These are phyloP conservation scores for Cystobasidium tubakii DNA, from an alignment of 768 basidiomycete species.

Conservation along the genomic window DNA sequence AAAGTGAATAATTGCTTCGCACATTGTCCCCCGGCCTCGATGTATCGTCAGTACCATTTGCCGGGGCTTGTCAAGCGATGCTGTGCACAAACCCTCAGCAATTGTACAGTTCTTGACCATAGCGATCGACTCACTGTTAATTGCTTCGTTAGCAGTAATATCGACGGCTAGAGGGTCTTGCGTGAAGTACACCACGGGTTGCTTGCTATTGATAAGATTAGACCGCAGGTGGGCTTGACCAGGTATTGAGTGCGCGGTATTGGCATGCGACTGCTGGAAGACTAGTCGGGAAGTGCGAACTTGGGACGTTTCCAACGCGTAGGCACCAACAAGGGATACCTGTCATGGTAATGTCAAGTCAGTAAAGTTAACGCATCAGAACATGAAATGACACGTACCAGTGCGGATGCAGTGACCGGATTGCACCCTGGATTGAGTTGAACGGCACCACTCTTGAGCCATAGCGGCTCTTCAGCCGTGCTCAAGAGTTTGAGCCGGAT, in stretches of 20 bases:
- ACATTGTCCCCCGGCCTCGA: slow-evolving; percentile 44
- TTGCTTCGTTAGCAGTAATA: slow-evolving; percentile 1
- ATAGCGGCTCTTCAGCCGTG: slow-evolving; percentile 60
- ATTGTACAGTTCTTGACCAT: no score
- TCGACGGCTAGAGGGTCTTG: not conserved
- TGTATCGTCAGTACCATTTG: slow-evolving; percentile 46
- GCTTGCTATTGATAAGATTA: slow-evolving; percentile 38
- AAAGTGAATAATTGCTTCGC: slow-evolving; percentile 30
- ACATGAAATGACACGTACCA: slow-evolving; percentile 56
- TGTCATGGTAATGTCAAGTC: no score
- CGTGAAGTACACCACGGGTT: slow-evolving; percentile 16
- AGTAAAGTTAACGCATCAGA: not conserved
- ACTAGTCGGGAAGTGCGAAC: slow-evolving; percentile 61
- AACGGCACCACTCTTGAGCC: slow-evolving; percentile 54
- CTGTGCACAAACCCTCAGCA: no score
- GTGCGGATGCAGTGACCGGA: slow-evolving; percentile 60
- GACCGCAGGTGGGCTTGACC: slow-evolving; percentile 45
- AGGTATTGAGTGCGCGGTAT: slow-evolving; percentile 33
- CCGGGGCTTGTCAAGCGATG: slow-evolving; percentile 26
- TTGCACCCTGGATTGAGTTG: slow-evolving; percentile 61
- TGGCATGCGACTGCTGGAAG: slow-evolving; percentile 57
- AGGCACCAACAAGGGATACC: slow-evolving; percentile 57
- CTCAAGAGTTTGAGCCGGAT: slow-evolving; percentile 61
- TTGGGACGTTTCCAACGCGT: slow-evolving; percentile 64
- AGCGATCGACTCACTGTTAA: not conserved